Evolutionary conservation across 495 filamentous ascomycete genomes (phyloP).

Genomic region (Viridothelium virens): DNA sequence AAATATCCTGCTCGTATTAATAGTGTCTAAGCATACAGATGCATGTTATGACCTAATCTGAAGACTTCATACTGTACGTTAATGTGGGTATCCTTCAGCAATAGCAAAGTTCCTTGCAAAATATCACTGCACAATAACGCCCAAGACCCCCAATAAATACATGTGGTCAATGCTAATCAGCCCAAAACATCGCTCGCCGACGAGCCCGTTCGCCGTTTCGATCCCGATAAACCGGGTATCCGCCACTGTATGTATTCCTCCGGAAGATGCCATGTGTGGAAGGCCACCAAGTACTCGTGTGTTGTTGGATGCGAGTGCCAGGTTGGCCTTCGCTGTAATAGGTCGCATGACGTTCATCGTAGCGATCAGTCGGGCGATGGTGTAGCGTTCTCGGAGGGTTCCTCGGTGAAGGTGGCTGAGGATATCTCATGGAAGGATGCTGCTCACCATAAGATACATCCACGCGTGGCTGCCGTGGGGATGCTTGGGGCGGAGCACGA

Average conservation of each 20-base stretch:
- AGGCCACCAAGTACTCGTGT: background rate
- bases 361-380: background rate
- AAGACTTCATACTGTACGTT: background rate
- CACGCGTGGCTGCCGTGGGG: background rate
- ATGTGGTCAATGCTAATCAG: background rate
- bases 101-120: background rate
- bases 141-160: background rate
- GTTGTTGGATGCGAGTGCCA: conserved; percentile 1
- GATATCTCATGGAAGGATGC: background rate
- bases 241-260: background rate
- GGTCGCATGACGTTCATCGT: conserved; percentile 3
- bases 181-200: background rate
- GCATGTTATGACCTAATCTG: background rate
- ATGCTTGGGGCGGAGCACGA: background rate
- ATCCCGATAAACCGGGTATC: background rate
- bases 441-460: background rate
- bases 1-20: background rate
- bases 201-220: conserved; percentile 1
- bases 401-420: background rate
- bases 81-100: background rate
- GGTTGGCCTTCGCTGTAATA: background rate
- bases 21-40: background rate
- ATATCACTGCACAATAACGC: background rate
- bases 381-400: background rate
- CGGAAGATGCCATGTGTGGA: background rate